Conservation (phyloP, 331 rosid genomes). For the Telfairia occidentalis region DNA sequence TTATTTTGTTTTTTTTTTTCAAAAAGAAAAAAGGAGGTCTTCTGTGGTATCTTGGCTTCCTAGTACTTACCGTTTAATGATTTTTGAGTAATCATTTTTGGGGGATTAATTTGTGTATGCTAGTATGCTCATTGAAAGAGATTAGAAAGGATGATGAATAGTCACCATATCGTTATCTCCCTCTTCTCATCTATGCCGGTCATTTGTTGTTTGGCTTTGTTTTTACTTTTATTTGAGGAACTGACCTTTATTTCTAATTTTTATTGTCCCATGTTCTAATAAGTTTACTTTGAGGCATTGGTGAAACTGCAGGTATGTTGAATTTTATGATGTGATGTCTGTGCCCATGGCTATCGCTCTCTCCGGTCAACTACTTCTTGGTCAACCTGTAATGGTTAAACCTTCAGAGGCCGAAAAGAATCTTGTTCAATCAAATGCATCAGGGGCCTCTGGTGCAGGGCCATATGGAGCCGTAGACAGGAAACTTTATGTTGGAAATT, state of each 20-base stretch:
- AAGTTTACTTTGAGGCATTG: conserved; percentile 33
- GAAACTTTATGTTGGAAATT: conserved; percentile 89
- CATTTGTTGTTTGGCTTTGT: conserved; percentile 17
- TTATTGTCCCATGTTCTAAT: conserved; percentile 18
- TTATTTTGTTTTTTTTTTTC: neutral
- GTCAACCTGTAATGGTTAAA: conserved; percentile 98
- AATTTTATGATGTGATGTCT: conserved; percentile 91
- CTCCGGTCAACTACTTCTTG: conserved; percentile 86
- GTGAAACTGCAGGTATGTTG: conserved; percentile 81
- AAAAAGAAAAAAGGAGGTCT: neutral
- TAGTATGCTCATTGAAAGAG: neutral
- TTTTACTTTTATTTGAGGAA: conserved; percentile 25
- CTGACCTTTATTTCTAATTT: conserved; percentile 45
- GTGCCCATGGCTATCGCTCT: conserved; percentile 99
- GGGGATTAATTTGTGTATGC: neutral
- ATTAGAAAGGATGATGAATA: neutral
- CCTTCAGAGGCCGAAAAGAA: conserved; percentile 99
- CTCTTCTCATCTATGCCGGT: neutral
- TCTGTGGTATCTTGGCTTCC: neutral
- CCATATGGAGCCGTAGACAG: conserved; percentile 96
- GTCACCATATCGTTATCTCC: neutral
- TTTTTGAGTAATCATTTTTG: neutral
- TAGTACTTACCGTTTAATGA: neutral
- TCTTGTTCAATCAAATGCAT: conserved; percentile 77
- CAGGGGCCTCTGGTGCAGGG: conserved; percentile 55